Evolutionary conservation across 2,329 filamentous ascomycete species (phyloP), one percentile per base, ranked within the genome.

Genomic region (Domatiomyces globalis): DNA sequence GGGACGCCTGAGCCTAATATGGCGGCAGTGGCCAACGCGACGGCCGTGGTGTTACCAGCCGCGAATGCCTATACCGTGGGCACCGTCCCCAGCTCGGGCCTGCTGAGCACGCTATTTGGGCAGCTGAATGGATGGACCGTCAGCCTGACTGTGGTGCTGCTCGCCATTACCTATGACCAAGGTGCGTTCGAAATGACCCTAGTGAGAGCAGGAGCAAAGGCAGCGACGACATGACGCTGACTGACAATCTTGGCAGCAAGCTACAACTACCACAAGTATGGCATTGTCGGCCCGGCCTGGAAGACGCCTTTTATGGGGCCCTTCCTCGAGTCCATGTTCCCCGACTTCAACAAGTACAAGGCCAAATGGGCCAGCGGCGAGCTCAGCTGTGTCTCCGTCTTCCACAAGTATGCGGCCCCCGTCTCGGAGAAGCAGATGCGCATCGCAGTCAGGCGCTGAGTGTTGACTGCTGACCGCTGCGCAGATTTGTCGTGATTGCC

Each of bases 361-460:
- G 83, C 77, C 55, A 95, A 96, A 76, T 98, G 92, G 92, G 69
- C 77, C 62, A 94, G 87, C 64, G 92, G 86, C 46, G 83, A 86
- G 46, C 75, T 98, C 61, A 95, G 89, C 75, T 98, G 92, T 65
- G 92, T 98, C 56, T 95, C 89, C 2, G 88, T 98, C 63, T 98
- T 98, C 74, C 92, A 98, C 80, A 98, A 96, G 87, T 94, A 79
- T 61, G 81, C 59, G 25, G n/a, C n/a, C n/a, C n/a, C n/a, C n/a
- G n/a, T n/a, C n/a, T n/a, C 22, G 9, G 43, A 42, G 20, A 44
- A 27, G 29, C 49, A 18, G 43, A 9, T 17, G 7, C 19, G 22
- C 22, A 25, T 3, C 22, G 22, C 22, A 4, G 22, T 25, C 22
- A 20, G 9, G 39, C 22, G 39, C 46, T 15, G 10, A 15, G 12